A percentile compares a stretch with the other conserved stretches of the same genome.
phyloP scores from a whole-genome alignment of 495 filamentous ascomycete genomes.

The Penicillium chermesinum region DNA sequence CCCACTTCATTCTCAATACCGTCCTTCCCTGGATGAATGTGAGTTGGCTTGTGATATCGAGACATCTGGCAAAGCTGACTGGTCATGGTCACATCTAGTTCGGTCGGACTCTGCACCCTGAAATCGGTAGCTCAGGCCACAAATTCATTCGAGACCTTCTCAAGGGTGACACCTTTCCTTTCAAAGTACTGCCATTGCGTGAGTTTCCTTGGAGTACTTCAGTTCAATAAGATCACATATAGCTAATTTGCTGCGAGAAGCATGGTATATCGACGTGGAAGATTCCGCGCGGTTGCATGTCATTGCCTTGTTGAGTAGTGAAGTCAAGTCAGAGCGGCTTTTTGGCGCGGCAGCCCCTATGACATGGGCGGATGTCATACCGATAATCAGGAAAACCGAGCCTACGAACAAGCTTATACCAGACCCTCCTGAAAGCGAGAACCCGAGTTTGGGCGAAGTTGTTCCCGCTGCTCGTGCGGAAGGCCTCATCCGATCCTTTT shows the following conservation, averaged over 20 bases:
- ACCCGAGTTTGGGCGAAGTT: too few relatives aligned
- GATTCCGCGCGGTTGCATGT: constrained; percentile 47
- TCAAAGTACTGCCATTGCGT: neutral
- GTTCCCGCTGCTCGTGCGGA: too few relatives aligned
- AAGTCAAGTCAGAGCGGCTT: constrained; percentile 39
- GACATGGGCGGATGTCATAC: constrained; percentile 13
- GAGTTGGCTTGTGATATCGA: too few relatives aligned
- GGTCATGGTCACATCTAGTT: neutral
- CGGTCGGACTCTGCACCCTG: neutral
- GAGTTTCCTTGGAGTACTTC: too few relatives aligned
- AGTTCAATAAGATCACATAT: too few relatives aligned
- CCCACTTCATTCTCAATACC: constrained; percentile 44
- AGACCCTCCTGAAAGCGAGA: too few relatives aligned
- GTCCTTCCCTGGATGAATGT: constrained; percentile 39
- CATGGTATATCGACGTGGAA: constrained; percentile 42
- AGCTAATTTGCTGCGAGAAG: constrained; percentile 30
- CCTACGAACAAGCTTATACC: constrained; percentile 12
- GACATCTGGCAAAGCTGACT: neutral
- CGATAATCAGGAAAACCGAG: constrained; percentile 9
- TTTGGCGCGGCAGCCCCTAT: constrained; percentile 21
- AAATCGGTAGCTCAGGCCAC: constrained; percentile 28
- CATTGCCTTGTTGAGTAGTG: constrained; percentile 36
- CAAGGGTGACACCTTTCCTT: too few relatives aligned
- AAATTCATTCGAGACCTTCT: too few relatives aligned
- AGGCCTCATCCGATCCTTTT: too few relatives aligned